phyloP scores from a whole-genome alignment of 208 protist species.

The Acanthamoeba healyi region DNA sequence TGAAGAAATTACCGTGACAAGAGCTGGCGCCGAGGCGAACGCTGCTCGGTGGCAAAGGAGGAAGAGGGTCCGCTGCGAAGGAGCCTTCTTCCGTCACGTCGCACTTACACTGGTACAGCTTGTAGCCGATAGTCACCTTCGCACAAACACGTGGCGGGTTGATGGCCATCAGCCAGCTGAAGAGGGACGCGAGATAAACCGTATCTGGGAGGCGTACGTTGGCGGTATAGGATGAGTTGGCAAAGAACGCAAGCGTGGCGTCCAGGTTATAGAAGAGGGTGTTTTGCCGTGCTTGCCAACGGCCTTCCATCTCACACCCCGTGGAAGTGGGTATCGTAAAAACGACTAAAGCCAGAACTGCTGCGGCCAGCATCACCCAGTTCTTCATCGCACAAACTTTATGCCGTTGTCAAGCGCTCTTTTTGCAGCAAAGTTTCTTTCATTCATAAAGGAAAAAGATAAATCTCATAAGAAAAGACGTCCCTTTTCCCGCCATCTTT shows the following conservation, averaged over 20 bases:
- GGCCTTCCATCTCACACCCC: neutral
- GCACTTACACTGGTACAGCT: neutral
- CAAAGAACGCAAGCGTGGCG: neutral
- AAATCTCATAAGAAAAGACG: too few species aligned
- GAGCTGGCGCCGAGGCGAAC: neutral
- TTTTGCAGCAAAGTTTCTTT: too few species aligned
- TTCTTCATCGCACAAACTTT: constrained; percentile 3
- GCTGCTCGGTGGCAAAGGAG: neutral
- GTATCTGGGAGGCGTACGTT: neutral
- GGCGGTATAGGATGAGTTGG: neutral
- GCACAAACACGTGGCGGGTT: too few species aligned
- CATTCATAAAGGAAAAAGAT: too few species aligned
- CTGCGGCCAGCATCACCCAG: neutral
- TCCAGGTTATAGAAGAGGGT: neutral
- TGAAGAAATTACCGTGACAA: neutral
- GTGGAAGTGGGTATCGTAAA: neutral
- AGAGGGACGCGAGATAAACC: too few species aligned
- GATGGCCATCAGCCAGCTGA: too few species aligned
- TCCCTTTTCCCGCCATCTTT: too few species aligned
- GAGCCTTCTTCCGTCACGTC: neutral
- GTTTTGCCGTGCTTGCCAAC: neutral
- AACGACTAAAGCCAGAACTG: neutral
- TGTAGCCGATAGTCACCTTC: too few species aligned
- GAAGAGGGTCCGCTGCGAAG: neutral
- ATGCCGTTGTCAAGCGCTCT: neutral